Base-by-base conservation (phyloP, 768 basidiomycete genomes). In the Sporobolomyces pararoseus region DNA sequence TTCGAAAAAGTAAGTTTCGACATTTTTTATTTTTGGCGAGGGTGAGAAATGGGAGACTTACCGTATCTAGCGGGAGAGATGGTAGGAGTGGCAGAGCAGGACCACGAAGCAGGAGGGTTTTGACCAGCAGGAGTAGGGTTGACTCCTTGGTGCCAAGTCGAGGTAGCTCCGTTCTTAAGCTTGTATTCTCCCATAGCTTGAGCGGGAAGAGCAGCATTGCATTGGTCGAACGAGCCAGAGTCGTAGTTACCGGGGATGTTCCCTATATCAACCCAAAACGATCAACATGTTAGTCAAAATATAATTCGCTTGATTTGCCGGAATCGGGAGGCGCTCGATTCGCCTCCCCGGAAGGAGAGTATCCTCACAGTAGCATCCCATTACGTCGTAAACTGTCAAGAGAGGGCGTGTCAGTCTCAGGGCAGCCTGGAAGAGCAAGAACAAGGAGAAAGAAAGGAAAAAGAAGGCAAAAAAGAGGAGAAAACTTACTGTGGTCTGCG, bases 101-200 rank as follows among this genome's bases (percentile, higher is more conserved):
- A 53, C 23, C 44, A 61, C 27, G 52, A 55, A n/a, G 58, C 51
- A 14, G 69, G 58, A 59, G 58, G 58, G 58, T 49, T 27, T 25
- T 66, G 70, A 23, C 47, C 65, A 7, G 65, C 17, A 14, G 70
- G 70, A 12, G 65, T 66, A 31, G 70, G 65, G 39, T 55, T 61
- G 32, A 61, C 61, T 7, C 73, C 73, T 81, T 90, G 89, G 76
- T 83, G 78, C 81, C 85, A 88, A 0, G 87, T 87, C 19, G 86
- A 88, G 23, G 81, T 72, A 21, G 51, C 23, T 32, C 75, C 75
- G 52, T 72, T 68, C 51, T 47, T 78, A 39, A 61, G 66, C 85
- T 85, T 70, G 74, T 88, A 68, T 29, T 62, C 50, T 42, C 46
- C 52, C 44, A 62, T 51, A 39, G 60, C 51, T 65, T 27, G 63